These are phyloP conservation scores for Hyaloscypha variabilis DNA, from an alignment of 495 filamentous ascomycete species.

Conservation along the genomic window DNA sequence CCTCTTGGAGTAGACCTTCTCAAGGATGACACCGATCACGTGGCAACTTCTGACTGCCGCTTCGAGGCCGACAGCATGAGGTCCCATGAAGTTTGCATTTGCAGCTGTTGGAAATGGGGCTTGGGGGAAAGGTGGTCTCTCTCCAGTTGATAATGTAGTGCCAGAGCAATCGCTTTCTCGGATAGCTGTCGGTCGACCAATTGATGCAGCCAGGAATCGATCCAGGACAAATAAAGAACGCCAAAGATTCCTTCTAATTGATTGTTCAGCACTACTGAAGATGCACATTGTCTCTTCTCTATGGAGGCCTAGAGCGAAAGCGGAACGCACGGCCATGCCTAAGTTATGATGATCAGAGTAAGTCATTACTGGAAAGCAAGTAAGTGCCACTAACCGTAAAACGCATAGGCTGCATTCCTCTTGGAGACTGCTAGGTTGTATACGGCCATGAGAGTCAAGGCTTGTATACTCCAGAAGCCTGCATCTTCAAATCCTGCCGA, in stretches of 20 bases:
- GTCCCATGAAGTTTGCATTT: conserved; percentile 40
- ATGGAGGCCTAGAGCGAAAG: conserved; percentile 62
- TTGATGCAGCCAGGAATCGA: conserved; percentile 58
- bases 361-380: not conserved
- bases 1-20: conserved; percentile 67
- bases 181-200: conserved; percentile 63
- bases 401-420: conserved; percentile 62
- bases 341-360: conserved; percentile 23
- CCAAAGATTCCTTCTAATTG: conserved; percentile 57
- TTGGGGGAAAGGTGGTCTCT: conserved; percentile 30
- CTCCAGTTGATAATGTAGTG: conserved; percentile 44
- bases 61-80: conserved; percentile 44
- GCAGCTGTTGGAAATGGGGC: conserved; percentile 36
- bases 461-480: conserved; percentile 65
- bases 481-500: conserved; percentile 62
- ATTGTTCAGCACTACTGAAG: conserved; percentile 46
- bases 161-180: conserved; percentile 63
- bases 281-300: conserved; percentile 61
- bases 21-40: conserved; percentile 68
- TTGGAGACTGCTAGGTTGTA: conserved; percentile 61
- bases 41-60: conserved; percentile 59
- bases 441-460: conserved; percentile 60
- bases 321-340: conserved; percentile 67
- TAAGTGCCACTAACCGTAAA: conserved; percentile 46
- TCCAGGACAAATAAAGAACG: conserved; percentile 64